Base-by-base conservation (phyloP, 805 yeast species). In the Saccharomycopsis olivae region DNA sequence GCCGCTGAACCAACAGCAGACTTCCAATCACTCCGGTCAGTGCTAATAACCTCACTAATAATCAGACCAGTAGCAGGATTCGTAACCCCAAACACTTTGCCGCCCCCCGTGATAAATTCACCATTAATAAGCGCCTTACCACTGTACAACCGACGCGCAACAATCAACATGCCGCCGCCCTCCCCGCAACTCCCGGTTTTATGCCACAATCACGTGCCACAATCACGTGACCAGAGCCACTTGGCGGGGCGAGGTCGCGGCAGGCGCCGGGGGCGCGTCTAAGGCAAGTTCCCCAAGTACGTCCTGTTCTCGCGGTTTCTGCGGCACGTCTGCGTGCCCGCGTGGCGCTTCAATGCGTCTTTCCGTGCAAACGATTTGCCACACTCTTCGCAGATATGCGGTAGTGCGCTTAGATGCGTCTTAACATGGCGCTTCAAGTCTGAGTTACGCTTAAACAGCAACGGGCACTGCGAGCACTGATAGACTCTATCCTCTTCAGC, bases 351-450 rank as follows among this genome's bases (percentile, higher is more conserved):
- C 50, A 82, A 62, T 0, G 92, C 92, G 58, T 82, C 94, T 51
- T 79, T 80, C 35, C 94, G 62, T 2, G 92, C 89, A 65, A 82
- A 82, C 0, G 92, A 88, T 53, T 82, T 82, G 28, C 84, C 85
- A 61, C 94, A 82, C 14, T 66, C 59, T 4, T 78, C 73, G 57
- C 94, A 82, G 35, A 80, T 73, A 52, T 83, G 78, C 1, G 89
- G 88, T 6, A 84, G 71, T 2, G 78, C 73, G 18, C 75, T 66
- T 35, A 78, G 58, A 58, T 82, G 94, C 32, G 79, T 84, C 52
- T 81, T 75, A 50, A 77, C 83, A 23, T 44, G 47, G 41, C 89
- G 66, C 53, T 77, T 76, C 49, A 80, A 64, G 57, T 80, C 89
- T 2, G 78, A 69, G 1, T 81, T 70, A 29, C 92, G 62, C 39